A percentile compares a stretch with the other conserved stretches of the same genome.
Conservation (phyloP, 306 rosid genomes). For the Vigna unguiculata region DNA sequence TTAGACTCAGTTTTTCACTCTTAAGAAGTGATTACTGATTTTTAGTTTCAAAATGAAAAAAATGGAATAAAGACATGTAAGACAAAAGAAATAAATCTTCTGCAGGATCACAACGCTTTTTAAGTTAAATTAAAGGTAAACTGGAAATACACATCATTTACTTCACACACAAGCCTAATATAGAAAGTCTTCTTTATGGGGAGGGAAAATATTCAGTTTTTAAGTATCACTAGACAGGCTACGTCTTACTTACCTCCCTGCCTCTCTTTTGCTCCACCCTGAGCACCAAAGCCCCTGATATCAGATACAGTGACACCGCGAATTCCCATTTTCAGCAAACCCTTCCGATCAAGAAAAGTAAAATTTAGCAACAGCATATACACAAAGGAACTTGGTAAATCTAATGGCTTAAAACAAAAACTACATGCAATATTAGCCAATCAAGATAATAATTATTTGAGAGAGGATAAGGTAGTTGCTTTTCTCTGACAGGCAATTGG, state of each 20-base stretch:
- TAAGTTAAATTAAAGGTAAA: not conserved
- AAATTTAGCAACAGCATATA: constrained; percentile 34
- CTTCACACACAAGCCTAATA: not conserved
- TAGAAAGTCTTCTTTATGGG: constrained; percentile 20
- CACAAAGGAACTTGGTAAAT: constrained; percentile 19
- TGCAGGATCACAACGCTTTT: not conserved
- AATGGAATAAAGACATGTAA: constrained; percentile 27
- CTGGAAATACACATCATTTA: not conserved
- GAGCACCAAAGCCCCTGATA: constrained; percentile 93
- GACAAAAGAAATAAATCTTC: not conserved
- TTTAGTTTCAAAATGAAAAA: constrained; percentile 7
- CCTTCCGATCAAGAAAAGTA: constrained; percentile 56
- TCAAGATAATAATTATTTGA: constrained; percentile 26
- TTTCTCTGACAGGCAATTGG: no score
- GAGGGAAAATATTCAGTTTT: constrained; percentile 5
- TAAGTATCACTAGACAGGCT: constrained; percentile 11
- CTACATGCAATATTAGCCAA: not conserved
- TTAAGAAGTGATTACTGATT: not conserved
- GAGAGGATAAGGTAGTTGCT: not conserved
- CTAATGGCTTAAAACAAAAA: not conserved
- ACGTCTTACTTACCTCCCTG: constrained; percentile 85
- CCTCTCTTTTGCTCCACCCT: constrained; percentile 94
- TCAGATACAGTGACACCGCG: constrained; percentile 94
- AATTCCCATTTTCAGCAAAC: constrained; percentile 82
- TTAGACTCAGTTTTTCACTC: no score